Evolutionary conservation across 768 basidiomycete genomes (phyloP), one percentile per base, ranked within the genome.

Genomic region (Heimioporus sp.): DNA sequence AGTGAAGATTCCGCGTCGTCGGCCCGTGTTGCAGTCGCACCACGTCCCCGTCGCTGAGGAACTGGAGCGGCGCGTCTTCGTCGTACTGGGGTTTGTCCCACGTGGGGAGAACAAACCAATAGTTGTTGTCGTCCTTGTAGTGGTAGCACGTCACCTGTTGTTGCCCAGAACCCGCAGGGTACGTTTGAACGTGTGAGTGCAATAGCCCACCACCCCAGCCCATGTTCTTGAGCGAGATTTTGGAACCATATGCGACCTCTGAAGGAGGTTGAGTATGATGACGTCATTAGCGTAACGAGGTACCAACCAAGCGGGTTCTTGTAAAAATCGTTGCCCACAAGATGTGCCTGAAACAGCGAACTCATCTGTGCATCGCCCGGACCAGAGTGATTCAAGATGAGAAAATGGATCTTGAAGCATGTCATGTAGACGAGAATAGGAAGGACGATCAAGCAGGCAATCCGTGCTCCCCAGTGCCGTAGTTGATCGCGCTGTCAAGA

Each of bases 61-160:
- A 98, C 40, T 76, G 76, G 47, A 98, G 70, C 16, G 74, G 73
- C 46, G 78, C 82, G 46, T 88, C 79, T 5, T 81, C 82, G 60
- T 92, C 79, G 63, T 87, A 81, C 1, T 69, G 64, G 0, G 81
- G 74, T 53, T 87, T 82, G 32, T 87, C 81, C 97, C 96, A 98
- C 1, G 75, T 76, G 7, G 92, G 93, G 2, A 86, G 75, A 57
- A 98, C 66, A 16, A 73, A 62, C 89, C 92, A 98, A 41, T 98
- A 78, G 73, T 99, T 99, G 79, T 99, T 99, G 43, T 86, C 84
- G 65, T 98, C 97, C 73, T 97, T 98, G 82, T 99, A 98, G 73
- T 99, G 97, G 68, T 98, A 99, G 71, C 97, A 99, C 0, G 97
- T 98, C 4, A 98, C 85, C 70, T 99, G 97, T 63, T 98, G 97